Evolutionary conservation across 2,329 filamentous ascomycete species (phyloP).

Genomic region (Pseudogymnoascus sp.): DNA sequence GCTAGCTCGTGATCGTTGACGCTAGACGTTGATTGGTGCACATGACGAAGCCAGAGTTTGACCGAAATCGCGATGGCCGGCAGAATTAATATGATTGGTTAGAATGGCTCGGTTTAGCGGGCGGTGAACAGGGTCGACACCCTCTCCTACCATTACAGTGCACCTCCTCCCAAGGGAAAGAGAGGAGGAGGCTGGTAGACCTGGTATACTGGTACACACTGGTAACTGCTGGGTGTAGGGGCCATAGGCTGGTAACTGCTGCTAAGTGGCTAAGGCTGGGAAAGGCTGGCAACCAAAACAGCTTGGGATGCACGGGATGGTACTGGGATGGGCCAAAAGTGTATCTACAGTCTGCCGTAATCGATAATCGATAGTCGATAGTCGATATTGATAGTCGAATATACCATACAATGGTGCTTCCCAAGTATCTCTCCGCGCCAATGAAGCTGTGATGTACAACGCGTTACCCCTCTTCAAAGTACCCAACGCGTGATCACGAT

Average conservation of each 20-base stretch:
- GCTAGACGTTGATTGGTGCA: constrained; percentile 4
- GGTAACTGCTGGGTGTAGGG: neutral
- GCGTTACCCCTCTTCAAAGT: constrained; percentile 2
- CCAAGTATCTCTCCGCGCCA: neutral
- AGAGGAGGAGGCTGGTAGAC: neutral
- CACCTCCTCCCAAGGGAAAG: neutral
- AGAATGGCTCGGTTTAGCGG: neutral
- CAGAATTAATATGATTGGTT: neutral
- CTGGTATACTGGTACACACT: neutral
- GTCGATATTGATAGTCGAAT: neutral
- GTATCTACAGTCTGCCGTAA: neutral
- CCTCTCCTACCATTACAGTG: neutral
- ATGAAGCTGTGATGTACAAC: neutral
- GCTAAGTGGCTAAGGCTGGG: neutral
- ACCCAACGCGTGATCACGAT: constrained; percentile 6
- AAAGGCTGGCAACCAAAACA: constrained; percentile 1
- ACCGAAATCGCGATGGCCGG: neutral
- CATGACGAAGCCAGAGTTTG: neutral
- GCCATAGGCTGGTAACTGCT: neutral
- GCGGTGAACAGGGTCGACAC: neutral
- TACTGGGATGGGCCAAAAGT: neutral
- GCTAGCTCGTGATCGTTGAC: constrained; percentile 8
- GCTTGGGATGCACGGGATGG: too few species aligned
- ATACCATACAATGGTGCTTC: neutral
- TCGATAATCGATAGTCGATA: neutral